These are phyloP conservation scores for Ceratocystis variospora DNA, from an alignment of 2,329 filamentous ascomycete genomes.

Conservation along the genomic window DNA sequence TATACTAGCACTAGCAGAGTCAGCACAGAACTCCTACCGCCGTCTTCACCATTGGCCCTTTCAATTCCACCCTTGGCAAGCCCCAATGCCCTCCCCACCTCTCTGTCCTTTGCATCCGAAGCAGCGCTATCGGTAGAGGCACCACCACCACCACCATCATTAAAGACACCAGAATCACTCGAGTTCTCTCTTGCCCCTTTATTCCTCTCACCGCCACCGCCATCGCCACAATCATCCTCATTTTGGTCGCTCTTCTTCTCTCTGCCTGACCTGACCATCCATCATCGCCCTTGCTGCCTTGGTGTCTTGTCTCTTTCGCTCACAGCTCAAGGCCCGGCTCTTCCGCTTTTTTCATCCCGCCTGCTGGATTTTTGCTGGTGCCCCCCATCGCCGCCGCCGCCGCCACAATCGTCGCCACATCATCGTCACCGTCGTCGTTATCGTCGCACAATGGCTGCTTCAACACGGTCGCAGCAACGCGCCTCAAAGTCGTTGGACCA, in stretches of 20 bases:
- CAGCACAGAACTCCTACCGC: background rate
- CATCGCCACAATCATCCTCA: constrained; percentile 17
- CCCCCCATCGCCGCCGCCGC: background rate
- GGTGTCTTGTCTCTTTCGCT: constrained; percentile 4
- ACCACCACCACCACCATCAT: constrained; percentile 21
- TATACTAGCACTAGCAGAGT: background rate
- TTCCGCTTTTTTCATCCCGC: constrained; percentile 16
- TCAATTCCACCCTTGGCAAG: background rate
- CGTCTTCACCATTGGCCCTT: background rate
- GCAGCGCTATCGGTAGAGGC: constrained; percentile 11
- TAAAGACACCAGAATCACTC: too few species aligned
- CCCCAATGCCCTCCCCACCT: background rate
- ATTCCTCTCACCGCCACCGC: constrained; percentile 27
- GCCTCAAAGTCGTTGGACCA: constrained; percentile 2
- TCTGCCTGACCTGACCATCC: constrained; percentile 1
- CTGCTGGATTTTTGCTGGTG: constrained; percentile 7
- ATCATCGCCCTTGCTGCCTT: constrained; percentile 8
- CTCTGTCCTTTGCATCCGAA: background rate
- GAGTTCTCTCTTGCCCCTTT: constrained; percentile 18
- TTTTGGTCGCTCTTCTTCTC: constrained; percentile 13
- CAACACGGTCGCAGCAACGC: constrained; percentile 15
- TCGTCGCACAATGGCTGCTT: constrained; percentile 12
- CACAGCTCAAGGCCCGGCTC: constrained; percentile 11
- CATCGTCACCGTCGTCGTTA: background rate
- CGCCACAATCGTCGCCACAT: background rate